A percentile compares a stretch with the other conserved stretches of the same genome.
Evolutionary conservation across 345 rosid species (phyloP).

Genomic region (Boechera stricta): DNA sequence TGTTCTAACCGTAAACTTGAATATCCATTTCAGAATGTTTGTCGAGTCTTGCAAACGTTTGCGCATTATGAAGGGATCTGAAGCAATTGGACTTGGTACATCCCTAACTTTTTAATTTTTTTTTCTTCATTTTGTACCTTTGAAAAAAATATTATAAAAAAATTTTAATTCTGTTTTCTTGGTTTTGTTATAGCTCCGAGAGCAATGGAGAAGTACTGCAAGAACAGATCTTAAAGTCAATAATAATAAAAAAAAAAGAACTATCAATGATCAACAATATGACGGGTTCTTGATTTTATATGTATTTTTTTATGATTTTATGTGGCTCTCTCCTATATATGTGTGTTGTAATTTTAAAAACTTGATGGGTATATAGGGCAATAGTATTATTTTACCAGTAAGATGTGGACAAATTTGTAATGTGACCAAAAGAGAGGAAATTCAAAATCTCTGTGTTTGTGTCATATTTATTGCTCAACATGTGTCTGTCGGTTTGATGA

Average conservation of each 20-base stretch:
- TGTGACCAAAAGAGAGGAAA: constrained; percentile 50
- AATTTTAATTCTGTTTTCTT: background rate
- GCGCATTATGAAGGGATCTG: constrained; percentile 96
- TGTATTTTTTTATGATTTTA: constrained; percentile 41
- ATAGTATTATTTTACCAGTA: constrained; percentile 41
- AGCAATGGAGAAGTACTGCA: constrained; percentile 51
- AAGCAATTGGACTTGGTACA: constrained; percentile 93
- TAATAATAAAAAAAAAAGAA: background rate
- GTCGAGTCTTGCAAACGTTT: constrained; percentile 96
- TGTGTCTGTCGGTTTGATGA: constrained; percentile 47
- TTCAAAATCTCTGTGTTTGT: constrained; percentile 44
- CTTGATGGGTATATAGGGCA: constrained; percentile 46
- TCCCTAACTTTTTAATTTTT: background rate
- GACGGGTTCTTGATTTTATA: constrained; percentile 33
- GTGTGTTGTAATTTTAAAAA: constrained; percentile 46
- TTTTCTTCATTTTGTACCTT: background rate
- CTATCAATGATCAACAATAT: constrained; percentile 33
- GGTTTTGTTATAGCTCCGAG: constrained; percentile 44
- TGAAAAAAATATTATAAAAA: background rate
- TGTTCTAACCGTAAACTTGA: constrained; percentile 35
- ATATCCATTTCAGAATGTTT: constrained; percentile 71
- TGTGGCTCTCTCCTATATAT: constrained; percentile 35
- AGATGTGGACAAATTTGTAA: constrained; percentile 45
- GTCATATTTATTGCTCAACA: constrained; percentile 49
- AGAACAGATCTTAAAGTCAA: constrained; percentile 39